Evolutionary conservation across 352 stramenopile species (phyloP).

Genomic region (Ochromonadaceae sp.): DNA sequence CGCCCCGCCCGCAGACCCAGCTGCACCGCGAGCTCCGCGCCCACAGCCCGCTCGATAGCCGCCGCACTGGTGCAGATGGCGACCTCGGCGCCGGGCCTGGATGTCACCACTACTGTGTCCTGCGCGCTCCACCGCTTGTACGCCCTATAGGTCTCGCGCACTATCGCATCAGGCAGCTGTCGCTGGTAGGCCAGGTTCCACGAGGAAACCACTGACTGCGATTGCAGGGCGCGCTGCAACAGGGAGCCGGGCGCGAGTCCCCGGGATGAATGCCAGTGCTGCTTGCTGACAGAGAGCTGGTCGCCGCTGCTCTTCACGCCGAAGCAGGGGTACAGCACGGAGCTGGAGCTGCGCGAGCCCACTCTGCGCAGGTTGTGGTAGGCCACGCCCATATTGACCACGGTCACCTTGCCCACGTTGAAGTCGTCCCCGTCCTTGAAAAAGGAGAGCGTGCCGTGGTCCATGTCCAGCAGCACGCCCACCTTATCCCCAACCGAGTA

Average conservation of each 20-base stretch:
- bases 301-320: conserved; percentile 71
- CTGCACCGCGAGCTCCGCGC: neutral
- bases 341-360: conserved; percentile 42
- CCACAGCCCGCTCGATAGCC: conserved; percentile 16
- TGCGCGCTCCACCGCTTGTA: neutral
- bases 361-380: conserved; percentile 30
- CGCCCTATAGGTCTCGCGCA: neutral
- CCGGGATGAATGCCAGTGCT: conserved; percentile 62
- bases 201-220: conserved; percentile 14
- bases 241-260: conserved; percentile 48
- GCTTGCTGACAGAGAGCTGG: conserved; percentile 56
- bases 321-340: conserved; percentile 72
- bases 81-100: conserved; percentile 21
- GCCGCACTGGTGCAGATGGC: conserved; percentile 18
- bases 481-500: conserved; percentile 87
- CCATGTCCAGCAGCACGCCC: conserved; percentile 94
- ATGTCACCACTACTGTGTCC: neutral
- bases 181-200: neutral
- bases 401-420: conserved; percentile 16
- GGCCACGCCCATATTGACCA: conserved; percentile 37
- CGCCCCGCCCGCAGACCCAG: conserved; percentile 18
- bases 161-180: neutral
- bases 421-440: conserved; percentile 84
- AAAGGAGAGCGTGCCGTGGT: conserved; percentile 88
- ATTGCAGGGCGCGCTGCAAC: conserved; percentile 48